Percentiles rank a stretch among this genome's conserved stretches.
Evolutionary conservation across 1,284 basidiomycete species (phyloP).

Genomic region (Gomphus bonarii): DNA sequence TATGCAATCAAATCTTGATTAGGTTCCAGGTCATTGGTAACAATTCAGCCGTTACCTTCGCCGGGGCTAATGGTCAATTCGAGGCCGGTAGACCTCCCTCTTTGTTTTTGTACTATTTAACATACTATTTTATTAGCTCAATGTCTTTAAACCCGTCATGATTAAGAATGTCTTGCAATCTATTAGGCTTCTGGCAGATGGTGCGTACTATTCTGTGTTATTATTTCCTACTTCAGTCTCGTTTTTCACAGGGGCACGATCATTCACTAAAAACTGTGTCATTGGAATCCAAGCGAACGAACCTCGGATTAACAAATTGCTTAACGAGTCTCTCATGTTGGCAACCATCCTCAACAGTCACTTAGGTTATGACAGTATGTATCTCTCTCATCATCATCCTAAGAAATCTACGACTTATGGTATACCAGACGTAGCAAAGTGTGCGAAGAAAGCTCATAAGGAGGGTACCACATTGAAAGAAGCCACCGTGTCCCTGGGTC

Average conservation of each 20-base stretch:
- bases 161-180: constrained; percentile 97
- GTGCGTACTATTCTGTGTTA: constrained; percentile 28
- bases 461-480: constrained; percentile 95
- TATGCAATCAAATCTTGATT: not conserved
- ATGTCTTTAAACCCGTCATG: constrained; percentile 99
- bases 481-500: constrained; percentile 82
- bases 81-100: constrained; percentile 44
- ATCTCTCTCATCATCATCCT: constrained; percentile 1
- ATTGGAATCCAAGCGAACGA: constrained; percentile 96
- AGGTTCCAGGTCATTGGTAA: constrained; percentile 79
- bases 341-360: constrained; percentile 91
- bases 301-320: constrained; percentile 77
- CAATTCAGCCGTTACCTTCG: constrained; percentile 88
- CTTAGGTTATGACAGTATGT: constrained; percentile 90
- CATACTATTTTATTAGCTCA: constrained; percentile 46
- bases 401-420: constrained; percentile 8
- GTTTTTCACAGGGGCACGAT: constrained; percentile 57
- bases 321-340: constrained; percentile 96
- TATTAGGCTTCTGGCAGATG: constrained; percentile 89
- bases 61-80: constrained; percentile 93
- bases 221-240: constrained; percentile 1
- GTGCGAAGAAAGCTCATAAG: constrained; percentile 98
- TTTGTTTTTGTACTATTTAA: not conserved
- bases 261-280: constrained; percentile 95
- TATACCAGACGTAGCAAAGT: constrained; percentile 83